Conservation (phyloP, 176 grass and related monocot species). For the Carex parvula region DNA sequence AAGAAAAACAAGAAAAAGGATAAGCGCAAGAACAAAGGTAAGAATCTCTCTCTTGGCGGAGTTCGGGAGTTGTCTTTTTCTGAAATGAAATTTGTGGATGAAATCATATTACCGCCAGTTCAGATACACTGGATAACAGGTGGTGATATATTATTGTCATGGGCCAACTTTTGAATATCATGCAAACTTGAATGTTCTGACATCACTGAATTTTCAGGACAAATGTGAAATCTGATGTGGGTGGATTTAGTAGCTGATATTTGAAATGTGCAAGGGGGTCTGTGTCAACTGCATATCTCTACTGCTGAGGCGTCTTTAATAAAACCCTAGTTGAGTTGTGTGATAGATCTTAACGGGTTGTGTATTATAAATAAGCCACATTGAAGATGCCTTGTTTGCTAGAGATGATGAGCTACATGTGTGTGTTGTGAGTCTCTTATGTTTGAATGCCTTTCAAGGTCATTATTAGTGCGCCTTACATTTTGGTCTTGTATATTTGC, state of each 20-base stretch:
- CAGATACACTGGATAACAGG: background rate
- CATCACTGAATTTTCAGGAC: constrained; percentile 15
- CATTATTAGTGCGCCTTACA: background rate
- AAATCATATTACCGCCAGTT: background rate
- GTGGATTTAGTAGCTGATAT: background rate
- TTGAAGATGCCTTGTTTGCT: background rate
- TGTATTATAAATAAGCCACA: constrained; percentile 28
- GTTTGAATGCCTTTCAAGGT: background rate
- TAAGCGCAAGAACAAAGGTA: constrained; percentile 32
- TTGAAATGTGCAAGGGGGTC: constrained; percentile 23
- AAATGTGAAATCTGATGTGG: background rate
- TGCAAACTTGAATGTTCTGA: background rate
- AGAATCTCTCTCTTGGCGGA: background rate
- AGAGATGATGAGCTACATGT: background rate
- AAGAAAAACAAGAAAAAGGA: constrained; percentile 37
- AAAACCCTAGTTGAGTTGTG: background rate
- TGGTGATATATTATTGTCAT: background rate
- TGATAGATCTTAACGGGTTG: background rate
- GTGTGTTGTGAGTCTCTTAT: background rate
- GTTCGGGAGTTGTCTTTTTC: background rate
- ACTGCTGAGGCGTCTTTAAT: constrained; percentile 22
- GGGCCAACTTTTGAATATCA: background rate
- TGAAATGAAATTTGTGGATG: constrained; percentile 14
- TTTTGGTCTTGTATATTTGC: background rate
- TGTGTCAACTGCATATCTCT: constrained; percentile 31